Evolutionary conservation across 2,329 filamentous ascomycete species (phyloP), one percentile per base, ranked within the genome.

Genomic region (Fusarium phyllophilum): DNA sequence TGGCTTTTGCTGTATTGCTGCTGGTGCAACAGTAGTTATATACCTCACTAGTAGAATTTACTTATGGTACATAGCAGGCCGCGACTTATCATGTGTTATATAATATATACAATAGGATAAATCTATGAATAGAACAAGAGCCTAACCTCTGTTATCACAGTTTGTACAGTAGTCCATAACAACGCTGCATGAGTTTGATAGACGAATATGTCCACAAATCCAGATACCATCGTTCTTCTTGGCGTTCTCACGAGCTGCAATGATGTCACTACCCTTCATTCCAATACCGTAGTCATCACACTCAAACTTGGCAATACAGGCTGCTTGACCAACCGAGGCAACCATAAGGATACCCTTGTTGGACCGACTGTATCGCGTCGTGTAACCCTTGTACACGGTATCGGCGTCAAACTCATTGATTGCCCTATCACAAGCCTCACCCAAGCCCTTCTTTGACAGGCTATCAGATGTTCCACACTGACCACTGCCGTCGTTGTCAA

Each of bases 271-370:
- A 17, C 57, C 57, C 36, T 39, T 66, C 66, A 69, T 69, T 14
- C 66, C 66, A n/a, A 72, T 62, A 9, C 69, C 69, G 12, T 72
- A 72, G 48, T 72, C 67, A 8, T 72, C 66, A 24, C 69, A 70
- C 24, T 39, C 24, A 38, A 70, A 72, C 38, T 72, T 72, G 8
- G 61, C 62, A 48, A 72, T 63, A 3, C 69, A 70, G 31, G 39
- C 66, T 38, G 62, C 62, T 24, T 61, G 55, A 9, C 60, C 60
- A 9, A 55, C 1, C 4, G 66, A 70, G 6, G 61, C 61, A 15
- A 3, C 22, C 42, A 54, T 55, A 0, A 72, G 57, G 13, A 72
- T 29, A 15, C 69, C 66, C 57, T 71, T 62, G 3, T 38, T 46
- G 4, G 61, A 69, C 8, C 57, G 66, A 14, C 57, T 66, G 15